Conservation (phyloP, 768 basidiomycete species). For the Rickenella mellea region DNA sequence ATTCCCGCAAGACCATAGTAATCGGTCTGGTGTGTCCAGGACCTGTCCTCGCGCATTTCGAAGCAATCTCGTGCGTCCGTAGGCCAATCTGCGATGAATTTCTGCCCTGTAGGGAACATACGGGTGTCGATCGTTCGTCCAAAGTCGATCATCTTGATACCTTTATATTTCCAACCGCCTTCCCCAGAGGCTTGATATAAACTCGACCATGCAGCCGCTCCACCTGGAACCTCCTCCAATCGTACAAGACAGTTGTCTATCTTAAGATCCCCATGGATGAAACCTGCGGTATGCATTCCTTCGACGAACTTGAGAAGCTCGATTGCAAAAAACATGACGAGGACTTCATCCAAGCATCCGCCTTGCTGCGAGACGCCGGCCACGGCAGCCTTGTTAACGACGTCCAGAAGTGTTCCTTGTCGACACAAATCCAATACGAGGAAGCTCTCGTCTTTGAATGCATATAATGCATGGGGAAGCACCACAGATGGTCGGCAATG, state of each 20-base stretch:
- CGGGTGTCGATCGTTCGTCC: constrained; percentile 87
- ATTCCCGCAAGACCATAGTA: constrained; percentile 95
- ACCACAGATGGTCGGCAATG: constrained; percentile 61
- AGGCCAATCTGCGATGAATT: constrained; percentile 81
- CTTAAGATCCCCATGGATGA: constrained; percentile 97
- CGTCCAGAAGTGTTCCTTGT: constrained; percentile 87
- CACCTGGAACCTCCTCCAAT: constrained; percentile 72
- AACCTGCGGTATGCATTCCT: constrained; percentile 68
- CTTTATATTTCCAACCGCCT: constrained; percentile 81
- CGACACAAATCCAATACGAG: constrained; percentile 80
- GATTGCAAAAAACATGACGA: constrained; percentile 91
- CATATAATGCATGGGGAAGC: constrained; percentile 69
- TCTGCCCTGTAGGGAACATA: constrained; percentile 71
- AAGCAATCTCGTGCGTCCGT: constrained; percentile 87
- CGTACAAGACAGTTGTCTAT: constrained; percentile 98
- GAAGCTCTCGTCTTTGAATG: constrained; percentile 82
- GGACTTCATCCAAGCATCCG: constrained; percentile 81
- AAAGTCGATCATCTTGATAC: constrained; percentile 92
- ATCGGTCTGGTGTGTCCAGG: constrained; percentile 95
- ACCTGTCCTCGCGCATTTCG: constrained; percentile 72
- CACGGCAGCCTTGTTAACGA: constrained; percentile 74
- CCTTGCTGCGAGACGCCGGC: constrained; percentile 75
- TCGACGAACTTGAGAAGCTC: constrained; percentile 82
- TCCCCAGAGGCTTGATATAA: constrained; percentile 73
- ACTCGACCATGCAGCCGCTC: constrained; percentile 57